Evolutionary conservation across 495 filamentous ascomycete species (phyloP), one percentile per base, ranked within the genome.

Genomic region (Copromyces sp.): DNA sequence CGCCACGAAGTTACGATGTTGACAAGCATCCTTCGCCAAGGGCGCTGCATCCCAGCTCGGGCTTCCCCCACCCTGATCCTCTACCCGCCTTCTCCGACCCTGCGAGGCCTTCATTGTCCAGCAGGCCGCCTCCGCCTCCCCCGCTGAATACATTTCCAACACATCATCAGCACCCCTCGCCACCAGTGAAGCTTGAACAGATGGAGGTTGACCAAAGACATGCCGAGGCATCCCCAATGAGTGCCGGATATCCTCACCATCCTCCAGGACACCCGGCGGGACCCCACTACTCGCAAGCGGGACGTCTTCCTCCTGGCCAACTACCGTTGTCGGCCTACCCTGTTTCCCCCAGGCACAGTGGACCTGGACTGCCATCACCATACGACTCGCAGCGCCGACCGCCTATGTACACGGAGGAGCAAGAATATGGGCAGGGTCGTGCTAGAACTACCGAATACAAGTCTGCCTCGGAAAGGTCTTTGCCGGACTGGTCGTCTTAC

Each of bases 311-410:
- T 4, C 78, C 79, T 20, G 80, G 80, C 4, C 81, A 83, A 69
- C 72, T 79, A 20, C 84, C 84, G 4, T 73, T 86, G 17, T 80
- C 83, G n/a, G 78, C 76, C 3, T 83, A 82, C 47, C 81, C 83
- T 42, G 77, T 81, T 14, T 83, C 84, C 12, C 82, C 84, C 5
- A 75, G 81, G 37, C 75, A 82, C 12, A 78, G 73, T 8, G 78
- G 77, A 32, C 80, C 81, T 4, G 45, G 80, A 9, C 81, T 80
- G 0, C 76, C 78, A 9, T 79, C 83, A 3, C 81, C 84, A 0
- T 86, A 82, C 68, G 84, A 86, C 7, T 59, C 82, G 65, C 75
- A 77, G 40, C 53, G 35, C 14, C 75, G 82, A 24, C 77, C 84
- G 17, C 78, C 81, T 3, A 69, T 79, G 1, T 84, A 84, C 53